Evolutionary conservation across 768 basidiomycete genomes (phyloP).

Genomic region (Lactifluus pinguis): DNA sequence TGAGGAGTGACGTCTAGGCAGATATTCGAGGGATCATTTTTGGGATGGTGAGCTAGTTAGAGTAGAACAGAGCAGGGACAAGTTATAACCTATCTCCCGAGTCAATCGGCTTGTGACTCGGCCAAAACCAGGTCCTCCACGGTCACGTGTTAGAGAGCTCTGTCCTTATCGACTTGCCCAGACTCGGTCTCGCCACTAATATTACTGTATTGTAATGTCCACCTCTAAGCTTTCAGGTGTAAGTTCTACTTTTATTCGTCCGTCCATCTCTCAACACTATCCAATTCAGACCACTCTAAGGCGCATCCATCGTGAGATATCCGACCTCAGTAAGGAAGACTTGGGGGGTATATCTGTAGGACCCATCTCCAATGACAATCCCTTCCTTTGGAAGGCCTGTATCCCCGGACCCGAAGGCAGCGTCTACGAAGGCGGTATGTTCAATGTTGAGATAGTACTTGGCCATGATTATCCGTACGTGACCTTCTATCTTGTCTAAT

Average conservation of each 20-base stretch:
- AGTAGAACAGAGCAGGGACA: too few relatives aligned
- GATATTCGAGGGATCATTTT: constrained; percentile 53
- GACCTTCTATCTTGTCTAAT: not conserved
- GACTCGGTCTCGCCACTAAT: too few relatives aligned
- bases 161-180: too few relatives aligned
- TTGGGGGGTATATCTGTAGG: constrained; percentile 61
- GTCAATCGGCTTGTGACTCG: not conserved
- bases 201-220: not conserved
- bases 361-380: constrained; percentile 50
- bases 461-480: constrained; percentile 72
- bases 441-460: constrained; percentile 56
- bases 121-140: not conserved
- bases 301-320: constrained; percentile 76
- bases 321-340: constrained; percentile 76
- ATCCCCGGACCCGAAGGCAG: constrained; percentile 81
- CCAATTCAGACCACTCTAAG: constrained; percentile 55
- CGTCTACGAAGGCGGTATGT: constrained; percentile 72
- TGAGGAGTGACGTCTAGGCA: constrained; percentile 17
- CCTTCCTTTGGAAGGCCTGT: constrained; percentile 67
- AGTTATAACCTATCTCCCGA: too few relatives aligned
- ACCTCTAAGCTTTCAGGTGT: constrained; percentile 13
- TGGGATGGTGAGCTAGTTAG: too few relatives aligned
- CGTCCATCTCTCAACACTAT: not conserved
- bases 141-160: constrained; percentile 1
- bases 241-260: not conserved